Evolutionary conservation across 768 basidiomycete genomes (phyloP).

Genomic region (Tephrocybe sp.): DNA sequence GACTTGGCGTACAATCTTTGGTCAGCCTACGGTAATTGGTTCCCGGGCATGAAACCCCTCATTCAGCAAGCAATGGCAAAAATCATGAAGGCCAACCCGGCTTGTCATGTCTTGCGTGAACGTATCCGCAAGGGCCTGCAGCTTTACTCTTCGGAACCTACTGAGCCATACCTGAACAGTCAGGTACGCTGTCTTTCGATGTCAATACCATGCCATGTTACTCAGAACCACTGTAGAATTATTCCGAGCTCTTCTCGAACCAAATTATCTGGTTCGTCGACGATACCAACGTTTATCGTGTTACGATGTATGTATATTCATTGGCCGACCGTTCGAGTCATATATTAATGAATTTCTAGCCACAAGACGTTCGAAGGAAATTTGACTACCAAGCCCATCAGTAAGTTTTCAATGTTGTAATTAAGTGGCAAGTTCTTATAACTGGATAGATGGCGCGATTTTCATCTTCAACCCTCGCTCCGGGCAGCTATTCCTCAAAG

Average conservation of each 20-base stretch:
- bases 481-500: constrained; percentile 96
- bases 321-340: not conserved
- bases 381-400: constrained; percentile 98
- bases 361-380: constrained; percentile 99
- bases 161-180: constrained; percentile 98
- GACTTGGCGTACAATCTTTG: constrained; percentile 97
- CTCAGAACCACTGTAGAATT: constrained; percentile 49
- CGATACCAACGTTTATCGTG: constrained; percentile 99
- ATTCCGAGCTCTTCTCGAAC: constrained; percentile 95
- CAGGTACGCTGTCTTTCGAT: constrained; percentile 43
- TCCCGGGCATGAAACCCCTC: constrained; percentile 97
- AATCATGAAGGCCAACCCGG: constrained; percentile 99
- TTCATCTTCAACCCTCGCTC: constrained; percentile 99
- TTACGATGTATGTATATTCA: constrained; percentile 65
- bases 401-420: constrained; percentile 36
- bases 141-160: constrained; percentile 97
- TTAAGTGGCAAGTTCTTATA: constrained; percentile 8
- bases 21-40: constrained; percentile 99
- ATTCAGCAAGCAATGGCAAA: constrained; percentile 99
- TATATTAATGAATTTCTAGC: constrained; percentile 29
- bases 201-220: not conserved
- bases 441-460: constrained; percentile 75
- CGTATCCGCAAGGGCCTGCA: constrained; percentile 98
- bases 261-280: constrained; percentile 99
- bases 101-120: constrained; percentile 94